These are phyloP conservation scores for Pinus albicaulis DNA, from an alignment of 75 land plant species.

Conservation along the genomic window DNA sequence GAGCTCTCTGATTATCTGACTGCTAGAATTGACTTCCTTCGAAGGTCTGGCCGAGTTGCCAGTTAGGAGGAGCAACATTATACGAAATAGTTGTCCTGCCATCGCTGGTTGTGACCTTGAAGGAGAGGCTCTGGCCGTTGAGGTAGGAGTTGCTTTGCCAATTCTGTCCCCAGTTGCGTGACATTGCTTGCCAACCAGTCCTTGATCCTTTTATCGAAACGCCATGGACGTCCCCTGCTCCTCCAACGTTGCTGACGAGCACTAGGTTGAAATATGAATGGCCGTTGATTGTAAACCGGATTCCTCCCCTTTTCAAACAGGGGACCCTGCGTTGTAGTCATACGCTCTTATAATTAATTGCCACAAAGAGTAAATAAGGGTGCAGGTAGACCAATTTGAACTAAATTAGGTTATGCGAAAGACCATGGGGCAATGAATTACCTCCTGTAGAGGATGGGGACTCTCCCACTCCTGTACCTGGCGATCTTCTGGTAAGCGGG, in stretches of 20 bases:
- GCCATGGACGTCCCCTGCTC: slow-evolving; percentile 18
- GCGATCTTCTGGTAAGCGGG: slow-evolving; percentile 1
- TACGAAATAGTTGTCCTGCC: slow-evolving; percentile 10
- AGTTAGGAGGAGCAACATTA: slow-evolving; percentile 16
- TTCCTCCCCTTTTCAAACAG: slow-evolving; percentile 9
- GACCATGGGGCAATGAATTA: background rate
- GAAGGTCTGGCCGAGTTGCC: slow-evolving; percentile 31
- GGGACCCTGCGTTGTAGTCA: slow-evolving; percentile 2
- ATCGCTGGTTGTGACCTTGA: slow-evolving; percentile 24
- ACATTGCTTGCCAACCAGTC: slow-evolving; percentile 26
- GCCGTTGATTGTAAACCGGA: background rate
- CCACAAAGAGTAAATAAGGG: background rate
- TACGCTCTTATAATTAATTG: background rate
- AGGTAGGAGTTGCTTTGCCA: slow-evolving; percentile 10
- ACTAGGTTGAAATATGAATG: slow-evolving; percentile 4
- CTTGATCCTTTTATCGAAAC: slow-evolving; percentile 14
- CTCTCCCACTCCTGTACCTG: slow-evolving; percentile 1
- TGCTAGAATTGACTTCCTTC: background rate
- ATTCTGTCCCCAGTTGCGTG: slow-evolving; percentile 29
- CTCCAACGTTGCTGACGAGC: background rate
- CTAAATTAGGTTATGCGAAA: too few relatives aligned
- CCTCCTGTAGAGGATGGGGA: slow-evolving; percentile 12
- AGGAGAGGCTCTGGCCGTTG: slow-evolving; percentile 17
- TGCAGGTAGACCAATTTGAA: too few relatives aligned
- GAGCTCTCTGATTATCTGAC: too few relatives aligned